A percentile compares a stretch with the other conserved stretches of the same genome.
Evolutionary conservation across 768 basidiomycete genomes (phyloP).

Genomic region (Phylloporus arenicola): DNA sequence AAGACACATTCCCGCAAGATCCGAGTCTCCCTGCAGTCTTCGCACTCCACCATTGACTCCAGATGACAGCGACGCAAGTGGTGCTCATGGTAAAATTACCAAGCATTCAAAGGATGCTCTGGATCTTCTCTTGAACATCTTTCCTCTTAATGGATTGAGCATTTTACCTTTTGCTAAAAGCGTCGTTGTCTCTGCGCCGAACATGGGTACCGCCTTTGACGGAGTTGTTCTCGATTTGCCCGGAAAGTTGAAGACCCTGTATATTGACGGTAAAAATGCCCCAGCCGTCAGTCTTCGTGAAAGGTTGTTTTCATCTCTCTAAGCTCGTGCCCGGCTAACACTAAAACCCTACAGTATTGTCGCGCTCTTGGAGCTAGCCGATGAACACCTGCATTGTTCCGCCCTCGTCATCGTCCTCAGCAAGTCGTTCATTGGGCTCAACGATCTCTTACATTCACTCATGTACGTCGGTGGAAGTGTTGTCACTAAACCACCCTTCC

Average conservation of each 20-base stretch:
- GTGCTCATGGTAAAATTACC: conserved; percentile 37
- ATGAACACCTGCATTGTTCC: conserved; percentile 73
- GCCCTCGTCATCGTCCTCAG: conserved; percentile 78
- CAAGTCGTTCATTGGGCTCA: conserved; percentile 62
- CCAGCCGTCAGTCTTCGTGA: conserved; percentile 75
- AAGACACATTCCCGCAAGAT: conserved; percentile 40
- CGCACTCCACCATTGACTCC: conserved; percentile 79
- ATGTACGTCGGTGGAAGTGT: conserved; percentile 91
- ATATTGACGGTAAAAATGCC: conserved; percentile 80
- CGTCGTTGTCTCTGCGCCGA: conserved; percentile 66
- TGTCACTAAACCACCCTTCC: conserved; percentile 74
- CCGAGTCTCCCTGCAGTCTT: conserved; percentile 37
- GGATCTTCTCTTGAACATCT: conserved; percentile 73
- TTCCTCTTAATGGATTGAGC: conserved; percentile 64
- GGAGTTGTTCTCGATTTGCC: conserved; percentile 75
- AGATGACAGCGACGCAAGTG: conserved; percentile 50
- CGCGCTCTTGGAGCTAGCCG: conserved; percentile 81
- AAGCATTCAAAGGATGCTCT: conserved; percentile 59
- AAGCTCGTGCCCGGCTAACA: conserved; percentile 3
- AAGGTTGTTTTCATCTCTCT: conserved; percentile 46
- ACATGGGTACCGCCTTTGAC: conserved; percentile 64
- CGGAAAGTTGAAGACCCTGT: conserved; percentile 67
- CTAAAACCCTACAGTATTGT: conserved; percentile 55
- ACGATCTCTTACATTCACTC: conserved; percentile 76
- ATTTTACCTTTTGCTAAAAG: conserved; percentile 70